Base-by-base conservation (phyloP, 352 stramenopile species). In the Halophytophthora polymorphica region DNA sequence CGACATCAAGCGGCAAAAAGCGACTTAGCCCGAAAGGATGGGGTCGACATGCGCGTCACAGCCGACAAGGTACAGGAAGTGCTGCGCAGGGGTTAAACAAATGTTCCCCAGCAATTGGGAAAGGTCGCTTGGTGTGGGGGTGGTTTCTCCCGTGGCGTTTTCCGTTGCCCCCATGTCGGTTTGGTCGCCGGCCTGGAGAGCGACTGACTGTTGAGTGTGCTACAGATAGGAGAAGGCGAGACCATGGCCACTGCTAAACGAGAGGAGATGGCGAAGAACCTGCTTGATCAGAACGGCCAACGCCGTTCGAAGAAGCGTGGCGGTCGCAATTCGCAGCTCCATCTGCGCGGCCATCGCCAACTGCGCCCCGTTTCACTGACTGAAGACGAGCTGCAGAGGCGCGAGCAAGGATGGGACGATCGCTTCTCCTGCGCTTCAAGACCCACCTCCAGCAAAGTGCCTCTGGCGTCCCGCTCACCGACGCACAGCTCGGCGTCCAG, bases 341-440 rank as follows among this genome's bases (percentile, higher is more conserved):
- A 52, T 2, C 50, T 65, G 31, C 64, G 66, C 19, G 42, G 56
- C 7, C 67, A 73, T 18, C 78, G 66, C 7, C 61, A 70, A 12
- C 68, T 81, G 37, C 64, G 57, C 22, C 57, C 70, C 1, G 66
- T 81, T 37, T 69, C 58, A 13, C 64, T 77, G 1, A 74, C 62
- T 0, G 60, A 82, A 19, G 56, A 83, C 29, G 65, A 88, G 45
- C 46, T 90, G 19, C 68, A 75, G 43, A 66, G 79, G 29, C 78
- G 77, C 23, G 78, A 92, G 33, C 73, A 79, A 44, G 81, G 72
- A 6, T 92, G 78, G 78, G 87, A 92, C 35, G 75, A 86, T 50
- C 78, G 78, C 1, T 92, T 92, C 50, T 62, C 69, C 18, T 64
- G 83, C 12, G 69, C 87, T n/a, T 58, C 63, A 22, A 75, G 71